These are phyloP conservation scores for Lecanicillium sp. DNA, from an alignment of 2,329 filamentous ascomycete genomes.

Conservation along the genomic window DNA sequence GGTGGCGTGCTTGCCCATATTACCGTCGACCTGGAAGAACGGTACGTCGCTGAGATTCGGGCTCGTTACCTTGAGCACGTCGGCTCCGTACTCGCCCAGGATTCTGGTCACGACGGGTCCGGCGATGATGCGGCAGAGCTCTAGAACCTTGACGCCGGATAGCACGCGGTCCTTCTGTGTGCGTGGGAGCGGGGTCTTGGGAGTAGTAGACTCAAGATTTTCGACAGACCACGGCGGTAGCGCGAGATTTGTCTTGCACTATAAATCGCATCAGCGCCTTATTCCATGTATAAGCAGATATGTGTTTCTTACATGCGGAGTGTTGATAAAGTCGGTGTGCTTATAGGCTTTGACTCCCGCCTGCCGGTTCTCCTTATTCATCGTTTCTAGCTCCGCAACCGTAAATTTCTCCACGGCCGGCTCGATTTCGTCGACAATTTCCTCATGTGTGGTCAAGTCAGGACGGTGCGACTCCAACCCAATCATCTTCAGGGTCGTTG, in stretches of 20 bases:
- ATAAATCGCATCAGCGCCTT: constrained; percentile 11
- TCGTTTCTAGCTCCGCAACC: constrained; percentile 48
- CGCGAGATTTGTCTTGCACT: constrained; percentile 39
- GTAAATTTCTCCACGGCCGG: constrained; percentile 50
- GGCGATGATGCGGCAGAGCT: constrained; percentile 70
- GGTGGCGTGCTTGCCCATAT: constrained; percentile 62
- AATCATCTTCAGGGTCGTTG: constrained; percentile 63
- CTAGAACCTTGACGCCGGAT: constrained; percentile 64
- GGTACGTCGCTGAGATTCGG: constrained; percentile 63
- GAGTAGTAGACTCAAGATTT: constrained; percentile 43
- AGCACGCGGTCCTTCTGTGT: constrained; percentile 28
- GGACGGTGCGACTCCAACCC: constrained; percentile 57
- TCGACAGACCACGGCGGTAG: constrained; percentile 45
- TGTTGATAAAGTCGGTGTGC: constrained; percentile 52
- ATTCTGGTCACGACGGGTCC: constrained; percentile 66
- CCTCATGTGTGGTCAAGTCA: constrained; percentile 53
- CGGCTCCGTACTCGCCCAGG: constrained; percentile 69
- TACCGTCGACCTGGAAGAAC: constrained; percentile 67
- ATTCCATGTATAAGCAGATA: background rate
- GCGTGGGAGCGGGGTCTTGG: constrained; percentile 35
- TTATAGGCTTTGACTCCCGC: constrained; percentile 56
- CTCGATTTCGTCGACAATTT: constrained; percentile 55
- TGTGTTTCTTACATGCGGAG: constrained; percentile 38
- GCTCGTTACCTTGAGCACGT: constrained; percentile 66
- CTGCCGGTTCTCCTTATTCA: constrained; percentile 51